phyloP scores from a whole-genome alignment of 352 stramenopile species.

The Achlya hypogyna region DNA sequence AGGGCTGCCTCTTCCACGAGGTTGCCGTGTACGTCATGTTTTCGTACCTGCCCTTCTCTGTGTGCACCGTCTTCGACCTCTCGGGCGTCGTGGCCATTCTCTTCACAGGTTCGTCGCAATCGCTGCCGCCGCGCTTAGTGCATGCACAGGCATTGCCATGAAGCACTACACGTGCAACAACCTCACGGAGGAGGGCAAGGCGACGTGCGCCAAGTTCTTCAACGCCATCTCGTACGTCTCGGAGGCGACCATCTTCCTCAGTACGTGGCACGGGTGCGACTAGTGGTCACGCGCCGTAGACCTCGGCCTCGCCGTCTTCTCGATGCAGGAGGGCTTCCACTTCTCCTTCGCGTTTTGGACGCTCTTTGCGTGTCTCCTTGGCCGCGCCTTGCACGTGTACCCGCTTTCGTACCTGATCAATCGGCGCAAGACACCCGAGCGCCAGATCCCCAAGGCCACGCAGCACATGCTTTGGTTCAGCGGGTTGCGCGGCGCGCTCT shows the following conservation, averaged over 20 bases:
- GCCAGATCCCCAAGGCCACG: slow-evolving; percentile 76
- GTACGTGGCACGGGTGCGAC: slow-evolving; percentile 28
- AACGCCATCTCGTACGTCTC: slow-evolving; percentile 86
- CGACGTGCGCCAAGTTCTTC: slow-evolving; percentile 71
- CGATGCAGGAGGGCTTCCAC: slow-evolving; percentile 62
- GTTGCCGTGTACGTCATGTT: slow-evolving; percentile 85
- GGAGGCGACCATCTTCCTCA: slow-evolving; percentile 90
- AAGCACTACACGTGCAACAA: slow-evolving; percentile 87
- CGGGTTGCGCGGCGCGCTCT: slow-evolving; percentile 87
- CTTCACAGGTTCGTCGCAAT: slow-evolving; percentile 54
- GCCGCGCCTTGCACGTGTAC: slow-evolving; percentile 81
- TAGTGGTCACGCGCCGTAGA: slow-evolving; percentile 31
- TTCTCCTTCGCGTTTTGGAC: slow-evolving; percentile 84
- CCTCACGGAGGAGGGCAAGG: slow-evolving; percentile 62
- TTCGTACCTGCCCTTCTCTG: slow-evolving; percentile 70
- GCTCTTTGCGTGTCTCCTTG: slow-evolving; percentile 74
- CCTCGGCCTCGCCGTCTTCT: slow-evolving; percentile 86
- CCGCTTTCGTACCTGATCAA: slow-evolving; percentile 73
- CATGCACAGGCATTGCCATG: slow-evolving; percentile 53
- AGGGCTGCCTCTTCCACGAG: slow-evolving; percentile 80
- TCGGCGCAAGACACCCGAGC: slow-evolving; percentile 28
- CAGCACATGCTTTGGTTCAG: slow-evolving; percentile 94
- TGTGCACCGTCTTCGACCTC: slow-evolving; percentile 65
- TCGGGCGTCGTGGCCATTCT: slow-evolving; percentile 91
- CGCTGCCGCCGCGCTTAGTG: too few relatives aligned